Evolutionary conservation across 2,329 filamentous ascomycete genomes (phyloP).

Genomic region (Lachnellula willkommii): DNA sequence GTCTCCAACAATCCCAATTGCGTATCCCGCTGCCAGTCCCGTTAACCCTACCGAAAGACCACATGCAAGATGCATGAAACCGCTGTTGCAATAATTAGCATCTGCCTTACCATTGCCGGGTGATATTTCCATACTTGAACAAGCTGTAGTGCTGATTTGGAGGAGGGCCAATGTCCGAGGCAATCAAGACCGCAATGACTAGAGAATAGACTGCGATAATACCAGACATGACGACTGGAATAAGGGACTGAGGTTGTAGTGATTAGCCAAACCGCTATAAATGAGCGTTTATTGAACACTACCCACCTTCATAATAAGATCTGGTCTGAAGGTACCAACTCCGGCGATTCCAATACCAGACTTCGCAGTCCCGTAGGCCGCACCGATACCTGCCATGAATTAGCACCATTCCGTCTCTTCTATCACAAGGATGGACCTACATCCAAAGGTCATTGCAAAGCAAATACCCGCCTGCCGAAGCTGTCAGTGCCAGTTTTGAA

Average conservation of each 20-base stretch:
- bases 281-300: not conserved
- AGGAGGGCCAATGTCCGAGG: conserved; percentile 76
- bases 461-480: conserved; percentile 64
- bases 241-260: conserved; percentile 56
- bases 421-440: conserved; percentile 44
- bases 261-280: conserved; percentile 1
- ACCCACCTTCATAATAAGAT: conserved; percentile 83
- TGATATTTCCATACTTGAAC: conserved; percentile 59
- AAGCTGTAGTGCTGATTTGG: conserved; percentile 66
- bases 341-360: conserved; percentile 83
- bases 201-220: conserved; percentile 98
- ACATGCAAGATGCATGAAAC: conserved; percentile 89
- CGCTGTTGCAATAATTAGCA: conserved; percentile 43
- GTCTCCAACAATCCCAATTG: conserved; percentile 93
- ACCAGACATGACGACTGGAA: conserved; percentile 95
- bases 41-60: conserved; percentile 89
- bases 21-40: conserved; percentile 89
- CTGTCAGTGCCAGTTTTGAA: conserved; percentile 20
- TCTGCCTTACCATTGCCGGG: not conserved
- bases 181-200: conserved; percentile 93
- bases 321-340: conserved; percentile 77
- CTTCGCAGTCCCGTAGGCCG: conserved; percentile 83
- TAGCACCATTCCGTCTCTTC: conserved; percentile 25
- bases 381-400: conserved; percentile 47
- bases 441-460: conserved; percentile 78